These are phyloP conservation scores for Solanum pinnatisectum DNA, from an alignment of 257 asterid species.

Conservation along the genomic window DNA sequence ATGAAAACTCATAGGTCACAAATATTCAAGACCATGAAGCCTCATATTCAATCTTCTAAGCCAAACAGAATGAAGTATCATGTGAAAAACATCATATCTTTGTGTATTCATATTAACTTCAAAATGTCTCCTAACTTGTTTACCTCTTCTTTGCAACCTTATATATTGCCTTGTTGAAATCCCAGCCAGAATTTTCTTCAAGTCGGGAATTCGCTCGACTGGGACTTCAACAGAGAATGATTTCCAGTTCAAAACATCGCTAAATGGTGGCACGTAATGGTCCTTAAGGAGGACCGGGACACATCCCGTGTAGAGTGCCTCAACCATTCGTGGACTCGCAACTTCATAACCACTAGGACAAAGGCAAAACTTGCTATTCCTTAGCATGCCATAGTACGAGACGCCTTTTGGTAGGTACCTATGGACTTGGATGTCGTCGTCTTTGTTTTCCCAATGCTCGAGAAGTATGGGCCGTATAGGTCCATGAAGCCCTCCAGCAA, in stretches of 20 bases:
- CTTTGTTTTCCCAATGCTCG: constrained; percentile 77
- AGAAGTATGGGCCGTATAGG: constrained; percentile 69
- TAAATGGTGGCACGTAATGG: constrained; percentile 57
- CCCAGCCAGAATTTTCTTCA: constrained; percentile 48
- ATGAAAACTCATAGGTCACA: neutral
- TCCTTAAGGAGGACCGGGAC: constrained; percentile 65
- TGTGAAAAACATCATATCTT: constrained; percentile 74
- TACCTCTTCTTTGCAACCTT: constrained; percentile 67
- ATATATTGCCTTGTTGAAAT: constrained; percentile 61
- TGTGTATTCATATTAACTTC: constrained; percentile 58
- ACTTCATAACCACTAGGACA: constrained; percentile 85
- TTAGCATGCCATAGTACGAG: constrained; percentile 48
- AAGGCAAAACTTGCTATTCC: constrained; percentile 63
- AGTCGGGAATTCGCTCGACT: constrained; percentile 41
- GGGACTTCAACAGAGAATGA: constrained; percentile 42
- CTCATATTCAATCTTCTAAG: constrained; percentile 55
- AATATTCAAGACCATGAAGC: constrained; percentile 27
- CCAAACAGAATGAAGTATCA: constrained; percentile 91
- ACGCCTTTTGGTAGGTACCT: constrained; percentile 51
- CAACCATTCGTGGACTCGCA: constrained; percentile 84
- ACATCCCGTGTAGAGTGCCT: constrained; percentile 63
- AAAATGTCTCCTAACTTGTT: constrained; percentile 52
- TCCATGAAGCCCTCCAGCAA: constrained; percentile 85
- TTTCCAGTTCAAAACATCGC: constrained; percentile 69
- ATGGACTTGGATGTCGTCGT: constrained; percentile 50